These are phyloP conservation scores for Gossypium bickii DNA, from an alignment of 345 rosid species.

Conservation along the genomic window DNA sequence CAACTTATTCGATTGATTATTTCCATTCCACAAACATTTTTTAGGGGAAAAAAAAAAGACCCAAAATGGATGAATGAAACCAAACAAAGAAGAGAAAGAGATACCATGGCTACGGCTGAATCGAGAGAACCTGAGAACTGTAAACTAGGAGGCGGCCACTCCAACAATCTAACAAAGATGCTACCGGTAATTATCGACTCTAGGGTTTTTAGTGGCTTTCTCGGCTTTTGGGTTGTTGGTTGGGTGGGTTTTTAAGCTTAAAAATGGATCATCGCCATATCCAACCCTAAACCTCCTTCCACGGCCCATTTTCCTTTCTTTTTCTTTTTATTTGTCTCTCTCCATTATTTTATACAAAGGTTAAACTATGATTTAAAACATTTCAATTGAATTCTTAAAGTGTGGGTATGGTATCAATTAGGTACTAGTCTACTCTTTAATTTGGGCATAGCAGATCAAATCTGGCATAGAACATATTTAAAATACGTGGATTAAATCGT, in stretches of 20 bases:
- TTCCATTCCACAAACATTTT: not conserved
- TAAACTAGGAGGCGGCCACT: not conserved
- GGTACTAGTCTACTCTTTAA: no score
- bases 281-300: not conserved
- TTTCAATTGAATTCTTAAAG: no score
- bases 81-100: not conserved
- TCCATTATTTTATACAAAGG: no score
- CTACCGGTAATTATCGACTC: not conserved
- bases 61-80: not conserved
- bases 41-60: not conserved
- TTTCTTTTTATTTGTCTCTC: no score
- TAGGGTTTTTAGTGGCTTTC: not conserved
- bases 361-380: no score
- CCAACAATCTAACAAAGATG: not conserved
- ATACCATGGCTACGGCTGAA: slow-evolving; percentile 2
- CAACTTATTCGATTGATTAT: not conserved
- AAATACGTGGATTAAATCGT: no score
- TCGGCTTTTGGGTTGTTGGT: not conserved
- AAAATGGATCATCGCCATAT: not conserved
- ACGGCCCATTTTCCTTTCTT: not conserved
- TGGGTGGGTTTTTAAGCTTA: not conserved
- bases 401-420: no score
- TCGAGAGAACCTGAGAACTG: not conserved
- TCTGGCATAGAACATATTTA: no score
- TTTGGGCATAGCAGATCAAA: no score